These are phyloP conservation scores for Kurtzmaniella quercitrusa DNA, from an alignment of 1,139 yeast species.

Conservation along the genomic window DNA sequence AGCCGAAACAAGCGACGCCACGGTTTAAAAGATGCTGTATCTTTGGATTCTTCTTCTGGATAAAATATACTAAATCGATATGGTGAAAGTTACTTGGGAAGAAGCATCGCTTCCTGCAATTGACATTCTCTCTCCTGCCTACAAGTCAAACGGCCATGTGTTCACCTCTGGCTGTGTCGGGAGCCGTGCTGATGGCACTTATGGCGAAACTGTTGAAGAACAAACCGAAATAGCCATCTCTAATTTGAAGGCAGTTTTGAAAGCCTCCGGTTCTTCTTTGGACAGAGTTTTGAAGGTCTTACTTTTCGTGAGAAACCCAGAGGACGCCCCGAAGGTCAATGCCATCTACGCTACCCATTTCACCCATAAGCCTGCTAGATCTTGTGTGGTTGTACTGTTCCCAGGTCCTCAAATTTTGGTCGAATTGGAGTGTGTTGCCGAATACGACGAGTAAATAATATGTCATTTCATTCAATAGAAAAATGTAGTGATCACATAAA, in stretches of 20 bases:
- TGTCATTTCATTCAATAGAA: background rate
- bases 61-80: too few relatives aligned
- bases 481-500: background rate
- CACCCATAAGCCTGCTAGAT: conserved; percentile 45
- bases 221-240: conserved; percentile 37
- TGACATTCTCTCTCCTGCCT: conserved; percentile 36
- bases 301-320: conserved; percentile 38
- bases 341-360: conserved; percentile 41
- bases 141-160: conserved; percentile 40
- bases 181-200: conserved; percentile 18
- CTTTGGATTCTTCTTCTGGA: too few relatives aligned
- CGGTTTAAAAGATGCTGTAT: background rate
- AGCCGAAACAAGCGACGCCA: conserved; percentile 1
- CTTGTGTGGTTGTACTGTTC: conserved; percentile 44
- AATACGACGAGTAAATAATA: background rate
- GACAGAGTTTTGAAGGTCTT: conserved; percentile 45
- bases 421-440: conserved; percentile 40
- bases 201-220: conserved; percentile 28
- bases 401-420: conserved; percentile 37
- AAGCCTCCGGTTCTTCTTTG: conserved; percentile 39
- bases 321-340: conserved; percentile 39
- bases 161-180: conserved; percentile 35
- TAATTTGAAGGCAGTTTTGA: conserved; percentile 35
- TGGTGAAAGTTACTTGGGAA: conserved; percentile 20
- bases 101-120: conserved; percentile 14